Evolutionary conservation across 2,329 filamentous ascomycete genomes (phyloP).

Genomic region (Fusarium liriodendri): DNA sequence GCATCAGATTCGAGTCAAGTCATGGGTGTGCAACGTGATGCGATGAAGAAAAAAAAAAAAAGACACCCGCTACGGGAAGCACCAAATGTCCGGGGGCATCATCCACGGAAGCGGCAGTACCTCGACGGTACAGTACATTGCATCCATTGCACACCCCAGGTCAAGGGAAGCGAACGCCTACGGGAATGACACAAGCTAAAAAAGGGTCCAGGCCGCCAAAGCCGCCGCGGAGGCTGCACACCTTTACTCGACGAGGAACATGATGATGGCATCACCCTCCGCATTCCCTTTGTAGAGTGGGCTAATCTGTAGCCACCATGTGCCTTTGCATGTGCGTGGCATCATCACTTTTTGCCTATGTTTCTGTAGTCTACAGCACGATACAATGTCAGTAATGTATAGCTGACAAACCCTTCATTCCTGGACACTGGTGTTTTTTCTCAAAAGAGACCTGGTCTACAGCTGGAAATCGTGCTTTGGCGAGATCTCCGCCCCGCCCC

Average conservation of each 20-base stretch:
- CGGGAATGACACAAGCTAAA: conserved; percentile 16
- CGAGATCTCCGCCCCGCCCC: conserved; percentile 37
- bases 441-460: not conserved
- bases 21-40: conserved; percentile 7
- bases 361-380: not conserved
- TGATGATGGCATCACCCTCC: conserved; percentile 35
- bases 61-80: conserved; percentile 1
- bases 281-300: not conserved
- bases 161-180: not conserved
- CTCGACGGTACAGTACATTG: conserved; percentile 4
- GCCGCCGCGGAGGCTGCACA: conserved; percentile 20
- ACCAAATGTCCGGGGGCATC: conserved; percentile 20
- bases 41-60: not conserved
- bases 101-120: conserved; percentile 18
- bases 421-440: not conserved
- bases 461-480: conserved; percentile 21
- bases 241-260: conserved; percentile 13
- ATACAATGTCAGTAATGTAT: not conserved
- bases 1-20: conserved; percentile 4
- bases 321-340: conserved; percentile 22
- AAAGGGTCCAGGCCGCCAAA: conserved; percentile 24
- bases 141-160: not conserved
- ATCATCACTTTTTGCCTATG: conserved; percentile 27
- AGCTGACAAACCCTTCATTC: conserved; percentile 19
- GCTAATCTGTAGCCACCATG: conserved; percentile 15